Conservation (phyloP, 2,329 filamentous ascomycete species). For the Boeremia exigua region DNA sequence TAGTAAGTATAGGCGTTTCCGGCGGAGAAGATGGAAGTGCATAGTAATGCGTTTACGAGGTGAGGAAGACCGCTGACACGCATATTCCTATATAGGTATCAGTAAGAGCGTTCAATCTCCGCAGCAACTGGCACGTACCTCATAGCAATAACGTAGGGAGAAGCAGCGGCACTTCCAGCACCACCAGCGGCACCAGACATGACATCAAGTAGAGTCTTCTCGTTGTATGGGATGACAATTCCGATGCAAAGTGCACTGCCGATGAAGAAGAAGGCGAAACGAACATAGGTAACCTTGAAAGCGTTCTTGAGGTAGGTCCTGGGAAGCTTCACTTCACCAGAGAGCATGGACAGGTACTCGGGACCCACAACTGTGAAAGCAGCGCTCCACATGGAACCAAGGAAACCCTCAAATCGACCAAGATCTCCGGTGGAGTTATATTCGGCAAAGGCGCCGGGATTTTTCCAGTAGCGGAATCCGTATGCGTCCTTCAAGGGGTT, state of each 20-base stretch:
- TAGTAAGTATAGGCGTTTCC: constrained; percentile 63
- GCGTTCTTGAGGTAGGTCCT: constrained; percentile 49
- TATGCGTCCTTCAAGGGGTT: constrained; percentile 47
- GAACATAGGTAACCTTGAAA: constrained; percentile 51
- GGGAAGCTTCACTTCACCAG: constrained; percentile 52
- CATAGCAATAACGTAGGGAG: constrained; percentile 68
- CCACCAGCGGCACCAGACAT: constrained; percentile 25
- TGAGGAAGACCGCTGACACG: constrained; percentile 60
- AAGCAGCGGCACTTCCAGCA: constrained; percentile 58
- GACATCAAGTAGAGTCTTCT: constrained; percentile 70
- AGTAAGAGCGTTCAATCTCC: neutral
- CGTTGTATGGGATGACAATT: constrained; percentile 64
- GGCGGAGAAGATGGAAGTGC: constrained; percentile 60
- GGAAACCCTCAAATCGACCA: constrained; percentile 39
- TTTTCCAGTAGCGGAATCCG: constrained; percentile 53
- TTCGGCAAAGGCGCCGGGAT: constrained; percentile 39
- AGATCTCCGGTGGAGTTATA: constrained; percentile 31
- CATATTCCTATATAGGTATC: constrained; percentile 29
- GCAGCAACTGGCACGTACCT: constrained; percentile 19
- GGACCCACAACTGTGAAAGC: constrained; percentile 52
- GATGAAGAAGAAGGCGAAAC: constrained; percentile 53
- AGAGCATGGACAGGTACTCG: constrained; percentile 54
- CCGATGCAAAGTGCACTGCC: constrained; percentile 49
- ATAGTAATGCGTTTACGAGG: constrained; percentile 61
- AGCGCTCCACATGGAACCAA: constrained; percentile 41